phyloP scores from a whole-genome alignment of 352 stramenopile species.

The Phytophthora ohioensis region DNA sequence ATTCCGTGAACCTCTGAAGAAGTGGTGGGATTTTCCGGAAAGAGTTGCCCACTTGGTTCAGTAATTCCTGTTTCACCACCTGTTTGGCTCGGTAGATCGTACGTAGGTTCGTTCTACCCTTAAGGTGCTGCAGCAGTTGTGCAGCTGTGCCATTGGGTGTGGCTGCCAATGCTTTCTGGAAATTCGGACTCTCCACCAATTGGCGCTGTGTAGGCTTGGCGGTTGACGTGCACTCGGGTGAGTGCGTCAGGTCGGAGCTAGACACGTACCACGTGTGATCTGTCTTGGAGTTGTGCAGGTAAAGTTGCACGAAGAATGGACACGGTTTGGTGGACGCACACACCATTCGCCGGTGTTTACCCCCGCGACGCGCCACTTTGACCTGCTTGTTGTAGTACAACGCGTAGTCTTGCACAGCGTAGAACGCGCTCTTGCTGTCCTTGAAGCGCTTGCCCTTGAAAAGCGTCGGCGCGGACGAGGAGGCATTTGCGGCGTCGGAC shows the following conservation, averaged over 20 bases:
- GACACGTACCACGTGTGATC: constrained; percentile 74
- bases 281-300: constrained; percentile 64
- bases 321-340: constrained; percentile 52
- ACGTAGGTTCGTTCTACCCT: constrained; percentile 53
- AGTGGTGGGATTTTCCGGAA: constrained; percentile 59
- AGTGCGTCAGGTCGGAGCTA: constrained; percentile 53
- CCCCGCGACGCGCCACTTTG: constrained; percentile 58
- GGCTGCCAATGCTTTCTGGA: constrained; percentile 46
- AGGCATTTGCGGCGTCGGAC: not conserved
- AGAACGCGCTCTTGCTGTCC: constrained; percentile 57
- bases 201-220: constrained; percentile 69
- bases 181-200: constrained; percentile 53
- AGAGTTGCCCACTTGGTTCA: constrained; percentile 41
- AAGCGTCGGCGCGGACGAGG: constrained; percentile 33
- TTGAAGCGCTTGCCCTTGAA: constrained; percentile 55
- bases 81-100: constrained; percentile 71
- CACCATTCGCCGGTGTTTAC: constrained; percentile 66
- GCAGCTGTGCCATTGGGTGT: constrained; percentile 44
- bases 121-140: constrained; percentile 46
- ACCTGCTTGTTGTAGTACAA: constrained; percentile 67
- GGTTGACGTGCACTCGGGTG: constrained; percentile 48
- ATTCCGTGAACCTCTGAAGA: constrained; percentile 41
- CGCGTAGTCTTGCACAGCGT: constrained; percentile 72
- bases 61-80: constrained; percentile 45
- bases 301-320: constrained; percentile 76